A percentile compares a stretch with the other conserved stretches of the same genome.
phyloP scores from a whole-genome alignment of 23 red algal genomes.

The Rhodosorus marinus region DNA sequence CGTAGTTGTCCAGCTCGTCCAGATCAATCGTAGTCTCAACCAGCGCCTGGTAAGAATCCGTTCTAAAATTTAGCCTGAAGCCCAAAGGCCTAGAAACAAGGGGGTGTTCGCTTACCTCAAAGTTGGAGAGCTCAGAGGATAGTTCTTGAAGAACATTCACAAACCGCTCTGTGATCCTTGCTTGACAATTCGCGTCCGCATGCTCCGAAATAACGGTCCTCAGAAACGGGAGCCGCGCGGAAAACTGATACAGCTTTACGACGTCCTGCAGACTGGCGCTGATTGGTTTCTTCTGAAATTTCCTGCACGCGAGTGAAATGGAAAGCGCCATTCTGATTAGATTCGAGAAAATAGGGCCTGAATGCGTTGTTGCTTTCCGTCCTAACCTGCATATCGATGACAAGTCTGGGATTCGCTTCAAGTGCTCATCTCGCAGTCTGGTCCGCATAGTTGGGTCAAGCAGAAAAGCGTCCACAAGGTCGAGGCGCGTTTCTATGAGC shows the following conservation, averaged over 20 bases:
- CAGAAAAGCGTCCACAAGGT: conserved; percentile 42
- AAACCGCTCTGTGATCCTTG: conserved; percentile 10
- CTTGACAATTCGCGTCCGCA: neutral
- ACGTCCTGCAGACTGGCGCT: conserved; percentile 54
- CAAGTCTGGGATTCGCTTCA: conserved; percentile 62
- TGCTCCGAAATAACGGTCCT: conserved; percentile 11
- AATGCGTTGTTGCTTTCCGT: too few species aligned
- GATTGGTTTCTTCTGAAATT: conserved; percentile 9
- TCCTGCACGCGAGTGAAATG: too few species aligned
- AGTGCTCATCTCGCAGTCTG: conserved; percentile 33
- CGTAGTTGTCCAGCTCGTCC: conserved; percentile 60
- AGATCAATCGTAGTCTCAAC: conserved; percentile 86
- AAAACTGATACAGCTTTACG: conserved; percentile 74
- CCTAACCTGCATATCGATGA: conserved; percentile 11
- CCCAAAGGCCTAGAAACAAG: too few species aligned
- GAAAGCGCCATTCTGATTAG: too few species aligned
- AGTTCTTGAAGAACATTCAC: conserved; percentile 22
- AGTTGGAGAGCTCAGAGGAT: conserved; percentile 22
- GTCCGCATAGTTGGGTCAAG: conserved; percentile 8
- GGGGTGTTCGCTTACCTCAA: too few species aligned
- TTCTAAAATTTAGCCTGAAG: too few species aligned
- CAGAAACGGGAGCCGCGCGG: conserved; percentile 59
- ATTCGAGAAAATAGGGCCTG: too few species aligned
- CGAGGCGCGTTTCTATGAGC: conserved; percentile 40
- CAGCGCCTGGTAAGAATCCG: too few species aligned